Evolutionary conservation across 257 asterid genomes (phyloP).

Genomic region (Eucommia ulmoides): DNA sequence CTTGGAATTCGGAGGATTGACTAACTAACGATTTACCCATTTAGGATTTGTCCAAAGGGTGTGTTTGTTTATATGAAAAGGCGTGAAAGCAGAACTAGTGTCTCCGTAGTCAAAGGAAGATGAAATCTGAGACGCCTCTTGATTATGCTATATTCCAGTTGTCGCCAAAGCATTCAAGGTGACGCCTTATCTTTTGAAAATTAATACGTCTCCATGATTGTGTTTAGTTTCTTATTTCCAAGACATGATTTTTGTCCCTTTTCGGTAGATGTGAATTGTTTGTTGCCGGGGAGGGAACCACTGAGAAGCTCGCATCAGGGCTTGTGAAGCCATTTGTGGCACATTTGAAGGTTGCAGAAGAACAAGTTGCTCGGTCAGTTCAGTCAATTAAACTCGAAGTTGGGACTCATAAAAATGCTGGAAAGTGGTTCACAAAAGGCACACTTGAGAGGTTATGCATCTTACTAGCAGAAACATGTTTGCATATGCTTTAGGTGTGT

Average conservation of each 20-base stretch:
- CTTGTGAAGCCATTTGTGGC: constrained; percentile 72
- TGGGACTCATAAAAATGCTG: constrained; percentile 40
- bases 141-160: constrained; percentile 89
- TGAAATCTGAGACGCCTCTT: constrained; percentile 59
- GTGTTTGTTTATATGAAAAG: constrained; percentile 18
- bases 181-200: constrained; percentile 12
- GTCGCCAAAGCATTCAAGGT: constrained; percentile 76
- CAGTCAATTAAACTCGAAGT: constrained; percentile 75
- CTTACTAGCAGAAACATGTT: constrained; percentile 3
- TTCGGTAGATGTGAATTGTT: constrained; percentile 73
- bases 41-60: constrained; percentile 3
- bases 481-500: too few species aligned
- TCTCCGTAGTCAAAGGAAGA: constrained; percentile 22
- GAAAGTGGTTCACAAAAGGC: constrained; percentile 88
- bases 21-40: not conserved
- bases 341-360: constrained; percentile 70
- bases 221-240: not conserved
- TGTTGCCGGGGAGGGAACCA: constrained; percentile 60
- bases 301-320: constrained; percentile 90
- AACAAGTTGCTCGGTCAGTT: constrained; percentile 52
- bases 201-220: not conserved
- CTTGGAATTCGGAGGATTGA: not conserved
- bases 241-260: constrained; percentile 9
- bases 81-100: constrained; percentile 10
- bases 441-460: constrained; percentile 74